Base-by-base conservation (phyloP, 495 filamentous ascomycete genomes). In the Podospora pseudopauciseta region DNA sequence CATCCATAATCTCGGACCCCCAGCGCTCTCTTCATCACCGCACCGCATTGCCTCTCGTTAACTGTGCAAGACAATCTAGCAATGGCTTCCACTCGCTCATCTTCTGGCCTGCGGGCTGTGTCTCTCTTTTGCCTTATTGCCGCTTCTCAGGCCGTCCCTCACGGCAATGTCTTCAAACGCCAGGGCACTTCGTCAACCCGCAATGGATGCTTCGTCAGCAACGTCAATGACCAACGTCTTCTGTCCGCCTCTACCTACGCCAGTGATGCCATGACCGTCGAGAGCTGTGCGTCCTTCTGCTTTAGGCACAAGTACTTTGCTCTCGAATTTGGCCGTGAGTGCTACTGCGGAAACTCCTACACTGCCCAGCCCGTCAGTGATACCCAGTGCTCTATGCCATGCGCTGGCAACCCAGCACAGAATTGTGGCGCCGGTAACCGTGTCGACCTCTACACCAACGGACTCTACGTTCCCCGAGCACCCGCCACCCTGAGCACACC, bases 231-330 rank as follows among this genome's bases (percentile, higher is more conserved):
- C 27, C 62, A 63, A n/a, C 88, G 89, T 49, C 85, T 87, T 23
- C 82, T 91, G 61, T 77, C 75, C 15, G 76, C 75, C 32, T 83
- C 83, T 18, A 81, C 80, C 65, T 80, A 78, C 6, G 76, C 79
- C 55, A 70, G 80, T 59, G 76, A 84, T 70, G 70, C 68, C 60
- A 88, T 89, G 85, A 90, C 87, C 7, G 77, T 88, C n/a, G 81
- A 84, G 72, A 83, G 77, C 65, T 91, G 88, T 75, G 75, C 84
- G 9, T 73, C 80, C 64, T 87, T 85, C 75, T 89, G 87, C 80
- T 76, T 73, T 34, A 71, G 62, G 27, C 87, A 78, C 72, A 80
- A 58, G 63, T 66, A 73, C 28, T 75, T 75, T 30, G 73, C 71
- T 6, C 49, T 73, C 27, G 72, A 74, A 34, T 74, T 64, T 59